Evolutionary conservation across 2,329 filamentous ascomycete species (phyloP), one percentile per base, ranked within the genome.

Genomic region (Beauveria brongniartii): DNA sequence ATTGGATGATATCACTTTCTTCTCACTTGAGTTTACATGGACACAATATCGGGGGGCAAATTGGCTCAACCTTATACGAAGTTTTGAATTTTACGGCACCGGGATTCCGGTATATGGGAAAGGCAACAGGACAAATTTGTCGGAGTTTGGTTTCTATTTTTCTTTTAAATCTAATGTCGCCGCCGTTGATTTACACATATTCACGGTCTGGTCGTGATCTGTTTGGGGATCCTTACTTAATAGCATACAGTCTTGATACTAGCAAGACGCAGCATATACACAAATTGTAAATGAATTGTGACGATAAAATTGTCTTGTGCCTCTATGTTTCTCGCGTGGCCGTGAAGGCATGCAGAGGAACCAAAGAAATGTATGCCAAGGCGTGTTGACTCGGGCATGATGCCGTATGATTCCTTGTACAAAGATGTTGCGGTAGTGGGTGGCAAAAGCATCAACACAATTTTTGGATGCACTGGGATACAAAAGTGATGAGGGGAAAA

Each of bases 61-160:
- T 51, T 30, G 47, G 56, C 47, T n/a, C 44, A 8, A 12, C 22
- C 7, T n/a, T n/a, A n/a, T 9, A 41, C 46, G 9, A 57, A 34
- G 46, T 48, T 44, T 28, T 37, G n/a, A 52, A 59, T 59, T 59
- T 41, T 51, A 59, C 34, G 37, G 24, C 46, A 50, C 34, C 55
- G 43, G 24, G 22, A 40, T n/a, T 59, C 12, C 37, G 56, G 47
- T 48, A 56, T 52, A 51, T 20, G 30, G 37, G 47, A 43, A n/a
- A 44, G 47, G 37, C 4, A 30, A 52, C 47, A 59, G 47, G 47
- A 44, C 16, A 54, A 28, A 52, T 34, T 2, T 28, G 20, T 22
- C 24, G 56, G 24, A 48, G 51, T 59, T 59, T 57, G 34, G 22
- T 16, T 37, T 28, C 3, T 10, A 44, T 44, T 44, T 18, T 41